A percentile compares a stretch with the other conserved stretches of the same genome.
Evolutionary conservation across 2,329 filamentous ascomycete species (phyloP).

Genomic region (Penicillium paneum): DNA sequence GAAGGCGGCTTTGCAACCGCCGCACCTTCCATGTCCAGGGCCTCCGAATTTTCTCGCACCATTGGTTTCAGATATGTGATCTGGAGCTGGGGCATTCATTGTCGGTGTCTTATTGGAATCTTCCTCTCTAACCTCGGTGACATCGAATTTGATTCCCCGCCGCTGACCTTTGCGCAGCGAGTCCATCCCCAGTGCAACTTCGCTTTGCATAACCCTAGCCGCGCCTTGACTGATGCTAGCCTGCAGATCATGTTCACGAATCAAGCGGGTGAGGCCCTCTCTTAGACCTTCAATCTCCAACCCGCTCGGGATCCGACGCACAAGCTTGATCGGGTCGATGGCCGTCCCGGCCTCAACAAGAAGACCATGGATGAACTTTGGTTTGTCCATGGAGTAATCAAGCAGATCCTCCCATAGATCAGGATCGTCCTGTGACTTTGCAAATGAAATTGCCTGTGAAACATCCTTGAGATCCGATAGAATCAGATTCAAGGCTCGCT

Average conservation of each 20-base stretch:
- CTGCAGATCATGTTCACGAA: constrained; percentile 95
- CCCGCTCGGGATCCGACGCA: constrained; percentile 86
- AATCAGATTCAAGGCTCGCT: constrained; percentile 85
- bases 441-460: constrained; percentile 87
- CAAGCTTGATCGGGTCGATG: constrained; percentile 86
- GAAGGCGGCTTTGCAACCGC: constrained; percentile 40
- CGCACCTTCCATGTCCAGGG: constrained; percentile 32
- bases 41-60: constrained; percentile 4
- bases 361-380: constrained; percentile 84
- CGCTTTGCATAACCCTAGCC: constrained; percentile 78
- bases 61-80: constrained; percentile 9
- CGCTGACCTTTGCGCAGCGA: constrained; percentile 74
- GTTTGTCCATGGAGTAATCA: constrained; percentile 96
- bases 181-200: constrained; percentile 81
- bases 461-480: constrained; percentile 91
- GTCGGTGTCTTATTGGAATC: constrained; percentile 13
- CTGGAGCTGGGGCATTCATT: constrained; percentile 12
- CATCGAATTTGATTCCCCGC: constrained; percentile 84
- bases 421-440: constrained; percentile 85
- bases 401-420: constrained; percentile 95
- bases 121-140: constrained; percentile 43
- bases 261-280: constrained; percentile 83
- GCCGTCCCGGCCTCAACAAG: constrained; percentile 91
- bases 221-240: constrained; percentile 88
- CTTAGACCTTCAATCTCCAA: constrained; percentile 87